Evolutionary conservation across 2,329 filamentous ascomycete genomes (phyloP), one percentile per base, ranked within the genome.

Genomic region (Blumeriella jaapii): DNA sequence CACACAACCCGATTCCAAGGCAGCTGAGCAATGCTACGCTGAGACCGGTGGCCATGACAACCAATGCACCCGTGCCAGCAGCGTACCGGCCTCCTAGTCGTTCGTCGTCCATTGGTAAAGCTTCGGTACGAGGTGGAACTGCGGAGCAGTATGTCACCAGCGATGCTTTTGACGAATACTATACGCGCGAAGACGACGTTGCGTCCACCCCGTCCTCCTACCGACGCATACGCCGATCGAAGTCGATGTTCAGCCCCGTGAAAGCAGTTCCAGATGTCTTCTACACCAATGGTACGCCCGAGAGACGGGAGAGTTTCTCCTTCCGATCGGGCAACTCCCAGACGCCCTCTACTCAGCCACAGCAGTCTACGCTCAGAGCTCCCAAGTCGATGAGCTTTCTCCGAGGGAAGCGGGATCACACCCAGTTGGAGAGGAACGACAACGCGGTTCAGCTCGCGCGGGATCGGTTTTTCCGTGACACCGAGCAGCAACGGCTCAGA

Each of bases 331-430:
- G 41, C 13, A 38, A 36, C 19, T 43, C 49, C 29, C 31, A 26
- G 19, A 43, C 43, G 15, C 39, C 50, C 4, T 34, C 41, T n/a
- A 45, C 13, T 12, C 38, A 60, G 22, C 42, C 53, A 6, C 45
- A 44, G 1, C 29, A 50, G 11, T 43, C 45, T 20, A 31, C 37
- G 4, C 44, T 73, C 11, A 62, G 65, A 40, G 54, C 63, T 3
- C 67, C 67, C 1, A 71, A 65, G 32, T 76, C 72, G 2, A 71
- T 70, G 67, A 69, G 64, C 42, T 69, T 73, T 42, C 53, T 73
- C 39, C 53, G 49, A 30, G 50, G 50, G 14, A 52, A 58, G 25
- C 45, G 11, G 39, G 28, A 25, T 31, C 49, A 9, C 36, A 26
- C 19, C 9, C 40, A 32, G 39, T 45, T 27, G 38, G 42, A 51